Evolutionary conservation across 208 protist genomes (phyloP), one percentile per base, ranked within the genome.

Genomic region (Tritrichomonas musculus): DNA sequence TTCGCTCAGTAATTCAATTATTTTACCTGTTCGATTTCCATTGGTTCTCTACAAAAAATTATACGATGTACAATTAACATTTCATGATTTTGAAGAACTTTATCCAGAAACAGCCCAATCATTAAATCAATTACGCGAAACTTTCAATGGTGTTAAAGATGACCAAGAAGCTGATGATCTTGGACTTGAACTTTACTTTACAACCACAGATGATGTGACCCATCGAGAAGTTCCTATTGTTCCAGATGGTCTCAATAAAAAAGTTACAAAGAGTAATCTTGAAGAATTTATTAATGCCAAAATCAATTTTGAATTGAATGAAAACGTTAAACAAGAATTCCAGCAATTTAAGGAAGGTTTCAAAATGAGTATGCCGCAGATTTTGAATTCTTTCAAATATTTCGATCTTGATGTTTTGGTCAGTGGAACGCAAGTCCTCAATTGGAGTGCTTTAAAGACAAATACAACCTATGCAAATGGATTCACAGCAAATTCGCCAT

Each of bases 41-140:
- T 47, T 69, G 49, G 27, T 92, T 49, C 44, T 92, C 14, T 92
- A 92, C 27, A 66, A 72, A 36, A 92, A 92, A 50, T 33, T 92
- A n/a, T 64, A 13, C 55, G 17, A 41, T 30, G 9, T 33, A 49
- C 5, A 66, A 13, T 0, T 92, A n/a, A 50, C 33, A 44, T 22
- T 92, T 0, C 47, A 92, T 73, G 88, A 92, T 64, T 92, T 44
- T 33, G 57, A 66, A 44, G 50, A 92, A 39, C 39, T 50, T 9
- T 14, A 92, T 73, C 57, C 88, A 0, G 11, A 41, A 64, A 49
- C 41, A 22, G 88, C 36, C 9, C 17, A 92, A 17, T 8, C 17
- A 8, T 30, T 92, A 14, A 47, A 49, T 50, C 47, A 69, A 36
- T 39, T 92, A n/a, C 33, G 33, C 17, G n/a, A 92, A 1, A 69